Evolutionary conservation across 352 stramenopile genomes (phyloP).

Genomic region (Pseudoperonospora humuli): DNA sequence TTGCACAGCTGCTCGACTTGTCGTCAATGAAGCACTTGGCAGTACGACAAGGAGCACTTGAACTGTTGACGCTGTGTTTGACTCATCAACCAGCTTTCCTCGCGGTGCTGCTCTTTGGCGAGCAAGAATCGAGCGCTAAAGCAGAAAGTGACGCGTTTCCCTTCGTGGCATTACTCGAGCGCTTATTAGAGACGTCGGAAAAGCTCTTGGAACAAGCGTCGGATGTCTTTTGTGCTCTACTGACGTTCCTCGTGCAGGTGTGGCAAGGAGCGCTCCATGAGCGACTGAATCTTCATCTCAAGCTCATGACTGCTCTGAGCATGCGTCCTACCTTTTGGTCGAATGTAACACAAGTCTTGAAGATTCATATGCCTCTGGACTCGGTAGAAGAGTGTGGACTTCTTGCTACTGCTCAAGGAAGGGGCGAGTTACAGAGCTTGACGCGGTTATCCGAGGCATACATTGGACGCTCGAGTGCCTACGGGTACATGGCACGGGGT

Average conservation of each 20-base stretch:
- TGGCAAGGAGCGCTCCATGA: constrained; percentile 42
- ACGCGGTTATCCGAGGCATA: constrained; percentile 26
- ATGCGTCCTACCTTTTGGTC: constrained; percentile 40
- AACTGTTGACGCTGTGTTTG: constrained; percentile 44
- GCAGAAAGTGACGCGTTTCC: constrained; percentile 16
- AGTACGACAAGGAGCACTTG: constrained; percentile 38
- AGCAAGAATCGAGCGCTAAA: constrained; percentile 7
- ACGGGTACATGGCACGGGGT: constrained; percentile 45
- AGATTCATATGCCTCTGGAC: constrained; percentile 49
- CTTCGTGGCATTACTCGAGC: constrained; percentile 37
- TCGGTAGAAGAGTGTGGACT: constrained; percentile 27
- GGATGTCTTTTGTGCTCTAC: constrained; percentile 47
- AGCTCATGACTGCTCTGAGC: constrained; percentile 38
- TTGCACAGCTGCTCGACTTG: constrained; percentile 31
- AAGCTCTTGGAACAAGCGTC: constrained; percentile 46
- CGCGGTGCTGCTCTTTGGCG: constrained; percentile 40
- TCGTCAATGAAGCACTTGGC: constrained; percentile 13
- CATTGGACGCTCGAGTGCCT: constrained; percentile 45
- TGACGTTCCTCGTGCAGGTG: constrained; percentile 48
- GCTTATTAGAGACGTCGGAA: constrained; percentile 49
- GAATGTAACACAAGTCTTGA: constrained; percentile 46
- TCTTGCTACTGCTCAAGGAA: constrained; percentile 23
- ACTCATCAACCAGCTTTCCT: constrained; percentile 58
- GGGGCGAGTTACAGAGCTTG: constrained; percentile 9
- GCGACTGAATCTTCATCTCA: constrained; percentile 33